Evolutionary conservation across 2,329 filamentous ascomycete species (phyloP).

Genomic region (Fusarium penzigii): DNA sequence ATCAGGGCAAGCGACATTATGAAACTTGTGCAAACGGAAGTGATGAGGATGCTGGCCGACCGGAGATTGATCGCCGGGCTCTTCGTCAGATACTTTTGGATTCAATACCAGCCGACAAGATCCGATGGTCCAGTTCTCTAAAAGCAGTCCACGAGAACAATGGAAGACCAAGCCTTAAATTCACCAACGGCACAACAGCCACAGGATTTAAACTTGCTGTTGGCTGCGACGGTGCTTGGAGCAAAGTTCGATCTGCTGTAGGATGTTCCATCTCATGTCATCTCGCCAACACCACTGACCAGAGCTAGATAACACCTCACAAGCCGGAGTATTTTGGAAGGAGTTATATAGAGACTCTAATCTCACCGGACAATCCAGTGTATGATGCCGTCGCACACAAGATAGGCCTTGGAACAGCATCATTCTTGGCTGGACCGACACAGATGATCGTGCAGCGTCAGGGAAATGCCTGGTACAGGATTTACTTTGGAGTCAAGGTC

Average conservation of each 20-base stretch:
- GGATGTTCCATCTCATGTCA: not conserved
- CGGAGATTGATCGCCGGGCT: not conserved
- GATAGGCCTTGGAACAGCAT: not conserved
- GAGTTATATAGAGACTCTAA: not conserved
- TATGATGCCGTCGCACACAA: not conserved
- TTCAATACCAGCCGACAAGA: not conserved
- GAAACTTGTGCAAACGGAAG: not conserved
- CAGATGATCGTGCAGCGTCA: constrained; percentile 1
- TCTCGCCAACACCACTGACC: not conserved
- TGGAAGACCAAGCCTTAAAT: not conserved
- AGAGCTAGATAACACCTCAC: not conserved
- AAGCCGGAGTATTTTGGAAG: constrained; percentile 1
- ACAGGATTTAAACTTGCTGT: not conserved
- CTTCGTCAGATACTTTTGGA: not conserved
- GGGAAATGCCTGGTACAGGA: constrained; percentile 1
- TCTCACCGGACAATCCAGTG: not conserved
- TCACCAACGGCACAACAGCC: not conserved
- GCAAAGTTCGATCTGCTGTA: not conserved
- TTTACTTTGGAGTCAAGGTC: constrained; percentile 1
- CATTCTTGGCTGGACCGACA: not conserved
- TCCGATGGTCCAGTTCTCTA: not conserved
- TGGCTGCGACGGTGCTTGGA: not conserved
- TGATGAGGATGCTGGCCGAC: not conserved
- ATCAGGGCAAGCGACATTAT: not conserved
- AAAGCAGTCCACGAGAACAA: not conserved